These are phyloP conservation scores for Schwanniomyces polymorphus DNA, from an alignment of 805 yeast genomes.

Conservation along the genomic window DNA sequence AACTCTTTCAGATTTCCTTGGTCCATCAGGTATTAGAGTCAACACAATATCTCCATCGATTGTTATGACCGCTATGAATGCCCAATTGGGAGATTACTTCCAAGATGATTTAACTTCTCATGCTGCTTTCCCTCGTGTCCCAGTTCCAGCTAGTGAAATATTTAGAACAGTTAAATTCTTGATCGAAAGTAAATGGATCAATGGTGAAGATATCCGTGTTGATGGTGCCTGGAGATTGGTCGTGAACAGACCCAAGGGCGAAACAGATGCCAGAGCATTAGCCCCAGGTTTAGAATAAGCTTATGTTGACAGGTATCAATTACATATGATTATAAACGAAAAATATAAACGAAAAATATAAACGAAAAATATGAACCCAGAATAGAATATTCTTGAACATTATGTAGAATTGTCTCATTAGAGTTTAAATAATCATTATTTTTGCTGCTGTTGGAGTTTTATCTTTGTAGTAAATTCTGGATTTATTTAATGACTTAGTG, in stretches of 20 bases:
- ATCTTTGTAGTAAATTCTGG: background rate
- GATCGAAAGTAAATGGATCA: conserved; percentile 2
- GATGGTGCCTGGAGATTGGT: conserved; percentile 3
- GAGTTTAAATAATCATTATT: background rate
- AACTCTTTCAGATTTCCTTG: conserved; percentile 10
- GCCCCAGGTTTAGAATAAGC: conserved; percentile 1
- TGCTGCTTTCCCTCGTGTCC: conserved; percentile 2
- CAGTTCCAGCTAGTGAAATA: conserved; percentile 3
- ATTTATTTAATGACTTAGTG: background rate
- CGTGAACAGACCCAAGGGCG: conserved; percentile 1
- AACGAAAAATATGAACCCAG: background rate
- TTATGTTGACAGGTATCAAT: background rate
- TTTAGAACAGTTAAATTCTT: conserved; percentile 1
- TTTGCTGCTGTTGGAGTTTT: too few relatives aligned
- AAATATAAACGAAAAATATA: background rate
- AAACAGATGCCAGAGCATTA: conserved; percentile 1
- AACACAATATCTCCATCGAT: conserved; percentile 1
- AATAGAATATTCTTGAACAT: background rate
- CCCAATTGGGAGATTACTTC: conserved; percentile 1
- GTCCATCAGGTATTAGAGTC: conserved; percentile 7
- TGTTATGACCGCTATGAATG: conserved; percentile 4
- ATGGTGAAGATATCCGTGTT: conserved; percentile 3
- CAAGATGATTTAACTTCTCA: conserved; percentile 3
- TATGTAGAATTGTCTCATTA: background rate
- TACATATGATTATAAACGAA: background rate